These are phyloP conservation scores for Apiospora arundinis DNA, from an alignment of 2,329 filamentous ascomycete genomes.

Conservation along the genomic window DNA sequence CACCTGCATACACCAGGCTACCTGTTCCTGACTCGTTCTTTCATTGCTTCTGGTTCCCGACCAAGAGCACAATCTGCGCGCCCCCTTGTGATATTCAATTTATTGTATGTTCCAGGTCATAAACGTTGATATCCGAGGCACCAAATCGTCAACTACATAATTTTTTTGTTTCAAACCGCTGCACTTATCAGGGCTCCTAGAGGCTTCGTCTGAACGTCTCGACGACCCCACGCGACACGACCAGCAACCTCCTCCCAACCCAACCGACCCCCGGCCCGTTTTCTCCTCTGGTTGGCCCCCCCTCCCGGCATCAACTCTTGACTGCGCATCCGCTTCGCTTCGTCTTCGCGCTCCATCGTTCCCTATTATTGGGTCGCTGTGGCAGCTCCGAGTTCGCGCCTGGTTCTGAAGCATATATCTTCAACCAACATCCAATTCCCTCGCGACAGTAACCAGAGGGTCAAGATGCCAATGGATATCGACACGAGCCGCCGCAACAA, in stretches of 20 bases:
- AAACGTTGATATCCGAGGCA: background rate
- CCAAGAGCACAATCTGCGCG: background rate
- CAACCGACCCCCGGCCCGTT: background rate
- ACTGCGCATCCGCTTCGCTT: slow-evolving; percentile 6
- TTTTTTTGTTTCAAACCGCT: background rate
- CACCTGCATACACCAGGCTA: background rate
- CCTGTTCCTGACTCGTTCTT: background rate
- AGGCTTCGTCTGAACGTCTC: slow-evolving; percentile 11
- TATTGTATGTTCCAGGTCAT: slow-evolving; percentile 14
- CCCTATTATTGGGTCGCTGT: background rate
- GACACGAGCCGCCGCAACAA: slow-evolving; percentile 88
- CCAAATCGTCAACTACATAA: background rate
- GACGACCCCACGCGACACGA: slow-evolving; percentile 8
- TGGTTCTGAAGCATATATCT: slow-evolving; percentile 1
- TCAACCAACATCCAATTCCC: background rate
- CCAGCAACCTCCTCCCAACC: slow-evolving; percentile 1
- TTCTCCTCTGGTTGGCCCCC: background rate
- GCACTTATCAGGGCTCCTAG: background rate
- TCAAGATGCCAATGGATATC: slow-evolving; percentile 61
- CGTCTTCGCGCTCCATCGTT: slow-evolving; percentile 7
- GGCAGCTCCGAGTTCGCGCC: slow-evolving; percentile 5
- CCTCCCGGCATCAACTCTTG: slow-evolving; percentile 1
- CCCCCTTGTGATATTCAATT: slow-evolving; percentile 7
- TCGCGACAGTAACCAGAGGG: slow-evolving; percentile 12
- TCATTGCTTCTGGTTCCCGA: background rate